Percentiles rank a stretch among this genome's conserved stretches.
Evolutionary conservation across 345 rosid species (phyloP).

Genomic region (Citrus inodora): DNA sequence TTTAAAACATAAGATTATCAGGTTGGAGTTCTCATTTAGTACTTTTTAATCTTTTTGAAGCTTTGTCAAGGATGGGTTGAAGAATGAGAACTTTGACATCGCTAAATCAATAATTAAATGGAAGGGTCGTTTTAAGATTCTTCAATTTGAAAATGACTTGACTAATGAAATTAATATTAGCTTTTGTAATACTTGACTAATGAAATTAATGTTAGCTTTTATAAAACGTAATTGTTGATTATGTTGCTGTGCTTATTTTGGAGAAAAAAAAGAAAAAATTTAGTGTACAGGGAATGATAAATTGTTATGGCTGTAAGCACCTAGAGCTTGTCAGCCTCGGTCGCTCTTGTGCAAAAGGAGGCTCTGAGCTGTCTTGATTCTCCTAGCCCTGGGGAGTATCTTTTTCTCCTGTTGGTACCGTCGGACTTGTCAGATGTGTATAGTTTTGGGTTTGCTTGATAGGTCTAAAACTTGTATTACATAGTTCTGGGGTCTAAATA

Average conservation of each 20-base stretch:
- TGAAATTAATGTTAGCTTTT: background rate
- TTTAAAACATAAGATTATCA: background rate
- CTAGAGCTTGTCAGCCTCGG: background rate
- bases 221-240: background rate
- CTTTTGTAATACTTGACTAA: background rate
- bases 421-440: background rate
- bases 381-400: background rate
- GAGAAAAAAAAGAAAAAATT: background rate
- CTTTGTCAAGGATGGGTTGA: background rate
- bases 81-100: background rate
- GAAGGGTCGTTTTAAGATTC: background rate
- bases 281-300: background rate
- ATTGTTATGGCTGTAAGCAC: background rate
- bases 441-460: background rate
- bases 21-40: background rate
- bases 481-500: background rate
- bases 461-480: background rate
- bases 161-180: background rate
- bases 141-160: background rate
- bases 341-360: background rate
- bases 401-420: background rate
- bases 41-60: background rate
- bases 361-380: background rate
- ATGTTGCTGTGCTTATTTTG: background rate
- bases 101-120: background rate